Evolutionary conservation across 1,284 basidiomycete genomes (phyloP).

Genomic region (Cutaneotrichosporon cyanovorans): DNA sequence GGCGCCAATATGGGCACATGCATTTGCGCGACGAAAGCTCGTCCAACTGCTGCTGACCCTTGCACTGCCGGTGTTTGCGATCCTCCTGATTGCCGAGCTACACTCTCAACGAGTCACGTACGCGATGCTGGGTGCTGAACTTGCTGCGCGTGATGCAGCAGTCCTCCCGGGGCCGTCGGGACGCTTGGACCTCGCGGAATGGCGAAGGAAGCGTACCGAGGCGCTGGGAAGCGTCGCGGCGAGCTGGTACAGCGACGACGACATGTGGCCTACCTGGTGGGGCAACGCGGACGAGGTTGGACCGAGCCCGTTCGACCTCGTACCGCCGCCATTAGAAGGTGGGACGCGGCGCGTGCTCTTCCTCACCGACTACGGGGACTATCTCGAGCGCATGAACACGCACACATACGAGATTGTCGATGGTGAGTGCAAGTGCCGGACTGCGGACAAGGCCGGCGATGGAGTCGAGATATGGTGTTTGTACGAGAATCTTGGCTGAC

Average conservation of each 20-base stretch:
- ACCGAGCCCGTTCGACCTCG: constrained; percentile 38
- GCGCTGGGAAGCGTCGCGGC: background rate
- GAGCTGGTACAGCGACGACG: too few species aligned
- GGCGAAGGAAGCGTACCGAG: background rate
- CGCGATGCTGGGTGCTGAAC: background rate
- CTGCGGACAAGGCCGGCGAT: too few species aligned
- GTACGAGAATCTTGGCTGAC: too few species aligned
- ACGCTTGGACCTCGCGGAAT: background rate
- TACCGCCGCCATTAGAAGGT: constrained; percentile 12
- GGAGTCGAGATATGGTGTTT: too few species aligned
- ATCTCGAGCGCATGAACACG: constrained; percentile 44
- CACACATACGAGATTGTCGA: constrained; percentile 45
- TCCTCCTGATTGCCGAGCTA: background rate
- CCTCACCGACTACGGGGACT: constrained; percentile 43
- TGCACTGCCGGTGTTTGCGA: background rate
- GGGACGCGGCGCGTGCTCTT: constrained; percentile 35
- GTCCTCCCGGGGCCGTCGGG: background rate
- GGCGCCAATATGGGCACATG: too few species aligned
- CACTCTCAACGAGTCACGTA: background rate
- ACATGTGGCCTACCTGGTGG: constrained; percentile 37
- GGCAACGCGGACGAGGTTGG: constrained; percentile 38
- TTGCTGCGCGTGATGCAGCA: background rate
- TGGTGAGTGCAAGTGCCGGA: constrained; percentile 15
- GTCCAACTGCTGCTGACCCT: background rate
- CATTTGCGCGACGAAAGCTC: too few species aligned